Conservation (phyloP, 495 filamentous ascomycete genomes). For the Lepraria neglecta region DNA sequence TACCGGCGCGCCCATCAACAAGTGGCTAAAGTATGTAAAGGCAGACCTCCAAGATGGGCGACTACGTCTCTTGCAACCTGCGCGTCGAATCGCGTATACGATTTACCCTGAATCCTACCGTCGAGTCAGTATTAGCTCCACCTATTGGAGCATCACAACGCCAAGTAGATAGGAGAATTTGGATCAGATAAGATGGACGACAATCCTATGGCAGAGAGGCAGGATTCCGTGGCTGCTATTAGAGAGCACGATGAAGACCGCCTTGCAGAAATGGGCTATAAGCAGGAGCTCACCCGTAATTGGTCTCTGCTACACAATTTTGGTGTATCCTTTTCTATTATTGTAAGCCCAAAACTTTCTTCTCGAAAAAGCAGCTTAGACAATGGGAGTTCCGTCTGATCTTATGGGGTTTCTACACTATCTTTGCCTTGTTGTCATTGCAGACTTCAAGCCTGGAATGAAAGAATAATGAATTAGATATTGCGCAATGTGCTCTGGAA, state of each 20-base stretch:
- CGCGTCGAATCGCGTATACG: background rate
- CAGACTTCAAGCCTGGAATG: background rate
- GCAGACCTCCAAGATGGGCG: no score
- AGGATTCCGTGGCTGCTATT: background rate
- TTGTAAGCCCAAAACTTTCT: conserved; percentile 39
- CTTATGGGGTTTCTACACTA: no score
- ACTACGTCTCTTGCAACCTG: background rate
- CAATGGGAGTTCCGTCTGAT: no score
- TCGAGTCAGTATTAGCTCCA: background rate
- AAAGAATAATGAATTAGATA: background rate
- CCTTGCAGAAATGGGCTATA: conserved; percentile 55
- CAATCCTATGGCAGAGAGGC: background rate
- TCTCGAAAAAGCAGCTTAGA: background rate
- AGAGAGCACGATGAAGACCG: conserved; percentile 42
- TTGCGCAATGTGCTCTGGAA: background rate
- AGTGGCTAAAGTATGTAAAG: no score
- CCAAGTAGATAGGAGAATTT: background rate
- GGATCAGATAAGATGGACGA: conserved; percentile 7
- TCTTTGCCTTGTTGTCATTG: no score
- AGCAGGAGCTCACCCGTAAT: conserved; percentile 55
- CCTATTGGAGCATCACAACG: background rate
- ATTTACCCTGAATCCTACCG: background rate
- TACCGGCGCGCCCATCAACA: no score
- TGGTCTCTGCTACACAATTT: conserved; percentile 60
- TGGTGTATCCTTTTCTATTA: conserved; percentile 61